Conservation (phyloP, 345 rosid species). For the Lumnitzera racemosa region DNA sequence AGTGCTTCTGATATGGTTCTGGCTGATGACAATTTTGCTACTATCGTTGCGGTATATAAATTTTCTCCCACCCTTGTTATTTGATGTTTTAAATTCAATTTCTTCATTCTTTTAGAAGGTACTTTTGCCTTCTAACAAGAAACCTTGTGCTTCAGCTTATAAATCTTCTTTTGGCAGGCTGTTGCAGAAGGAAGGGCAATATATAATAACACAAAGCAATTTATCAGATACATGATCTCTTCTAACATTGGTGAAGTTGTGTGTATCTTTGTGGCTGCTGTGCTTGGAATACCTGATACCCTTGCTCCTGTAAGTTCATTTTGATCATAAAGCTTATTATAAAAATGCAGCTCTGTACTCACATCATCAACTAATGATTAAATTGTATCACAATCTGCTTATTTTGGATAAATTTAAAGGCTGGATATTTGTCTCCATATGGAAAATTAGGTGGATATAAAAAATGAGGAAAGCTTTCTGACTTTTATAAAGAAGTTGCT, state of each 20-base stretch:
- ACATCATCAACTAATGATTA: too few relatives aligned
- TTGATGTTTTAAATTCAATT: neutral
- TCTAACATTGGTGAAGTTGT: constrained; percentile 99
- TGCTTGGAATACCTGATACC: constrained; percentile 96
- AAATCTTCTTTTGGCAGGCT: constrained; percentile 51
- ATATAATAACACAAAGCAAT: constrained; percentile 96
- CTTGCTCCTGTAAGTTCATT: constrained; percentile 88
- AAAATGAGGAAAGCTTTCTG: too few relatives aligned
- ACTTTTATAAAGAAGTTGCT: too few relatives aligned
- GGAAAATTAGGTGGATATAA: too few relatives aligned
- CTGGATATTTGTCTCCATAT: too few relatives aligned
- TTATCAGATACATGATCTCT: constrained; percentile 99
- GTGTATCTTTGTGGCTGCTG: constrained; percentile 99
- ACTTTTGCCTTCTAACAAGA: neutral
- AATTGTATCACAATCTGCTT: too few relatives aligned
- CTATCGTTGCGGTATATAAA: constrained; percentile 77
- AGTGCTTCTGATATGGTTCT: constrained; percentile 99
- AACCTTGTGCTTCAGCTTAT: constrained; percentile 6
- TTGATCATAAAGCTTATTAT: constrained; percentile 7
- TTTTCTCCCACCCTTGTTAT: constrained; percentile 9
- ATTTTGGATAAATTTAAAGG: too few relatives aligned
- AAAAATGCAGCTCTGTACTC: neutral
- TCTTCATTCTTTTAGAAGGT: neutral
- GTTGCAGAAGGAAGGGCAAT: constrained; percentile 99
- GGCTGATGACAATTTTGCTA: constrained; percentile 99